Conservation (phyloP, 495 filamentous ascomycete species). For the Penicillium cataractarum region DNA sequence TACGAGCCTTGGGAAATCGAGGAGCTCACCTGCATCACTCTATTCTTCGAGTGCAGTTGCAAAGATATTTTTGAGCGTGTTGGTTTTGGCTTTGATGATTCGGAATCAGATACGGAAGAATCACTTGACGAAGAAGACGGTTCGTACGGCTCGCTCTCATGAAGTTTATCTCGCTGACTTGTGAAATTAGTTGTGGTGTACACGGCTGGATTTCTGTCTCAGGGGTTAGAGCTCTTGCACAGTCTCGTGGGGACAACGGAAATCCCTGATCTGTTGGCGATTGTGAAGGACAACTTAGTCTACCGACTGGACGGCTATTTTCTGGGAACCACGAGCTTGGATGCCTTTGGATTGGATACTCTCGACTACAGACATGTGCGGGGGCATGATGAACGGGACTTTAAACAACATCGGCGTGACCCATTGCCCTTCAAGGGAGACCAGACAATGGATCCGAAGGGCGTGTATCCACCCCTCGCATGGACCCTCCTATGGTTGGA, state of each 20-base stretch:
- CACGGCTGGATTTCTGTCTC: too few species aligned
- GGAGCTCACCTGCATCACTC: conserved; percentile 7
- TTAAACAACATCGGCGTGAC: background rate
- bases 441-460: background rate
- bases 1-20: conserved; percentile 25
- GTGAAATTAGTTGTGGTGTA: too few species aligned
- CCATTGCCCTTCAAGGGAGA: conserved; percentile 22
- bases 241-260: background rate
- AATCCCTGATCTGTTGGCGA: background rate
- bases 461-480: conserved; percentile 20
- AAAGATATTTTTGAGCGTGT: too few species aligned
- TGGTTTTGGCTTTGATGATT: too few species aligned
- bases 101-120: too few species aligned
- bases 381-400: background rate
- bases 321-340: background rate
- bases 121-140: too few species aligned
- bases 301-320: background rate
- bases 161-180: too few species aligned
- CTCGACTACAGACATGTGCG: too few species aligned
- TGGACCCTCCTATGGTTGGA: conserved; percentile 28
- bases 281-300: too few species aligned
- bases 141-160: too few species aligned
- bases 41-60: conserved; percentile 10
- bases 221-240: too few species aligned
- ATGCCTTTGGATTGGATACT: background rate